A percentile compares a stretch with the other conserved stretches of the same genome.
phyloP scores from a whole-genome alignment of 169 alveolate species.

The Miamiensis avidus region DNA sequence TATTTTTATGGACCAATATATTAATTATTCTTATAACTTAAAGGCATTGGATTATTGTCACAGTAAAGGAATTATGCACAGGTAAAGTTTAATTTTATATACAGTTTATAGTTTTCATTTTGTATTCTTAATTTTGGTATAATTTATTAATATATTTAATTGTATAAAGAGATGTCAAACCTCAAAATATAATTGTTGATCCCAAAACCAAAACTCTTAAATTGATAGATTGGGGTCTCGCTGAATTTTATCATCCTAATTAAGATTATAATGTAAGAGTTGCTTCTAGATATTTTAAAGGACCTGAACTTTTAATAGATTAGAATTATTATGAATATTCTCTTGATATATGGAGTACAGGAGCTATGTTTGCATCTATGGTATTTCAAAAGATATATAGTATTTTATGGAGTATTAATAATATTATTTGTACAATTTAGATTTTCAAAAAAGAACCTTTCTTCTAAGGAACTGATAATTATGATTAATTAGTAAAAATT shows the following conservation, averaged over 20 bases:
- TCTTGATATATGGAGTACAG: slow-evolving; percentile 98
- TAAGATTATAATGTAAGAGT: slow-evolving; percentile 98
- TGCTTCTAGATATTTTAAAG: slow-evolving; percentile 96
- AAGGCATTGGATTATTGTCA: slow-evolving; percentile 98
- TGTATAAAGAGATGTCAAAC: slow-evolving; percentile 74
- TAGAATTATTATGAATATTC: slow-evolving; percentile 95
- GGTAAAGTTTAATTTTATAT: slow-evolving; percentile 94
- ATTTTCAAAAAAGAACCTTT: slow-evolving; percentile 91
- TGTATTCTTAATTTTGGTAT: neutral
- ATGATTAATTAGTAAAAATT: slow-evolving; percentile 97
- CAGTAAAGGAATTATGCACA: slow-evolving; percentile 98
- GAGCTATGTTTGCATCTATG: slow-evolving; percentile 95
- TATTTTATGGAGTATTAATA: slow-evolving; percentile 58
- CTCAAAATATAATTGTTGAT: slow-evolving; percentile 65
- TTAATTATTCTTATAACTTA: slow-evolving; percentile 32
- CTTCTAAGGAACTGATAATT: slow-evolving; percentile 96
- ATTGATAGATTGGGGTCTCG: slow-evolving; percentile 99
- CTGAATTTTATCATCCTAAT: slow-evolving; percentile 99
- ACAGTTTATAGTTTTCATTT: too few relatives aligned
- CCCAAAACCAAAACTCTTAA: slow-evolving; percentile 74
- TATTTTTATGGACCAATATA: slow-evolving; percentile 18
- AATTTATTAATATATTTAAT: neutral
- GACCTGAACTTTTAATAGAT: slow-evolving; percentile 98
- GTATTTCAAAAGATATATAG: slow-evolving; percentile 74
- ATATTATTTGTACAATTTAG: slow-evolving; percentile 76